Base-by-base conservation (phyloP, 2,329 filamentous ascomycete genomes). In the Trichoderma sp. region DNA sequence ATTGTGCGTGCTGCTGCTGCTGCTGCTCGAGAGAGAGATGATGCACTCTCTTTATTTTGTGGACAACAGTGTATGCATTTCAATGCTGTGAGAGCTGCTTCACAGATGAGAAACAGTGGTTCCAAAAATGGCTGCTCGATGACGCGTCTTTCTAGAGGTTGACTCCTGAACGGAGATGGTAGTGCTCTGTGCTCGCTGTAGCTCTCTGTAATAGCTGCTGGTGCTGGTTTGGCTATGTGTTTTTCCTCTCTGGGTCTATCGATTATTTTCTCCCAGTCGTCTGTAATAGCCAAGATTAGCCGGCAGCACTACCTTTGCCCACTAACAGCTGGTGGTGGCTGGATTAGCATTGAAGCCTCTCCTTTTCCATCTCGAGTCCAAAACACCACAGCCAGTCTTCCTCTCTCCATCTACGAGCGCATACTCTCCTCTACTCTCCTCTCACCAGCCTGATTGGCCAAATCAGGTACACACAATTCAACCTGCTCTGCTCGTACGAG, bases 381-480 rank as follows among this genome's bases (percentile, higher is more conserved):
- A 65, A 43, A 65, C 52, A 65, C 61, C 61, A 65, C 51, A 16
- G 37, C 60, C 28, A 21, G 60, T 32, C 61, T 24, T 39, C 39
- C 30, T 54, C 60, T 21, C 51, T 56, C 51, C 51, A 37, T 34
- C 21, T 8, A 18, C 49, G 51, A 21, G 43, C 3, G 39, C 39
- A 21, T 18, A 37, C n/a, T 58, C 54, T 8, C 11, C n/a, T 10
- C 30, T n/a, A 4, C 26, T 4, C n/a, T 56, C 32, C 34, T 46
- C 24, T 26, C 21, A 10, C 46, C 46, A 18, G 32, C 30, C 39
- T 26, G 34, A 18, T 18, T 51, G 34, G 61, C 34, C n/a, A 10
- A n/a, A 43, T 8, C 34, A 28, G 8, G 32, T 30, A 30, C 32
- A 32, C 30, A 32, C 8, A 32, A 6, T 4, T 14, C 32, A 4